Conservation (phyloP, 257 asterid species). For the Nicotiana attenuata region DNA sequence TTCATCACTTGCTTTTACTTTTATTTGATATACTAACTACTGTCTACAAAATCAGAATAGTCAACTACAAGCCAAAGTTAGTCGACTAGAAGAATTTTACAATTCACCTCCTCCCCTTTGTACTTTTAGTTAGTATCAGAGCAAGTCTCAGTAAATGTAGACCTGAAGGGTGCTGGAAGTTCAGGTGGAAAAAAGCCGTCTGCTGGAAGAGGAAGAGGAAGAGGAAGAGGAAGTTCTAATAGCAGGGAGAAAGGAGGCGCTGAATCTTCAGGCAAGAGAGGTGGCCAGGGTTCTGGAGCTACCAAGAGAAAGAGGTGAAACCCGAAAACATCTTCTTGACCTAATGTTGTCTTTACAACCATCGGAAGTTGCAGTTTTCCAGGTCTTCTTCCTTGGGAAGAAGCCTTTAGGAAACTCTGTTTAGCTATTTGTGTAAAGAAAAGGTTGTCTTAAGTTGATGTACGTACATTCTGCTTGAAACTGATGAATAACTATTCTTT, state of each 20-base stretch:
- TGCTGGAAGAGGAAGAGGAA: no score
- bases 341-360: neutral
- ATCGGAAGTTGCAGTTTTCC: slow-evolving; percentile 1
- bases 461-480: neutral
- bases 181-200: slow-evolving; percentile 48
- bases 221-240: slow-evolving; percentile 38
- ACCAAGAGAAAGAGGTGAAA: slow-evolving; percentile 78
- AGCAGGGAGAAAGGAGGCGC: slow-evolving; percentile 34
- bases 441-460: neutral
- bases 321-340: neutral
- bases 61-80: no score
- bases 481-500: neutral
- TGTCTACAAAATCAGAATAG: no score
- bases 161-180: slow-evolving; percentile 65
- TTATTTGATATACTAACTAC: no score
- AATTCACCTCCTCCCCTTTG: no score
- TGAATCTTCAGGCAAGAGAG: slow-evolving; percentile 34
- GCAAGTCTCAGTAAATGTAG: slow-evolving; percentile 69
- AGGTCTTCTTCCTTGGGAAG: no score
- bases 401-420: neutral
- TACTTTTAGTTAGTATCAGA: no score
- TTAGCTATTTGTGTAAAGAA: neutral
- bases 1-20: no score
- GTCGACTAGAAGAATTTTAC: no score
- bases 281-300: slow-evolving; percentile 40